phyloP scores from a whole-genome alignment of 176 grass and related monocot species.

The Musa itinerans region DNA sequence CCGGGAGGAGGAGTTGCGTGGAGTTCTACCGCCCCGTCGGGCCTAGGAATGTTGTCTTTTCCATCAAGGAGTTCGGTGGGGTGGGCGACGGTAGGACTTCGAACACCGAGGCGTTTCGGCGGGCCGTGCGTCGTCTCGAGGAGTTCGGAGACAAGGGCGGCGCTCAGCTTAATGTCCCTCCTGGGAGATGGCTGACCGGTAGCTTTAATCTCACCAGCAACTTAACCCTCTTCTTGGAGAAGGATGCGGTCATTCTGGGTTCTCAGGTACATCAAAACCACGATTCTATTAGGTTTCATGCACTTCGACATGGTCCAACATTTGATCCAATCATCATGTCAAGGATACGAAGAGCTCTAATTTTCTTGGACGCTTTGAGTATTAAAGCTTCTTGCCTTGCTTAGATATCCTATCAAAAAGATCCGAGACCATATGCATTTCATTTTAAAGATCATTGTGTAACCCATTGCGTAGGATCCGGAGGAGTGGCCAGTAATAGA shows the following conservation, averaged over 20 bases:
- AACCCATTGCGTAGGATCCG: slow-evolving; percentile 39
- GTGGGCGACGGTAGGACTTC: slow-evolving; percentile 64
- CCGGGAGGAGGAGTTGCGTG: slow-evolving; percentile 24
- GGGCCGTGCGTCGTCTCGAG: slow-evolving; percentile 37
- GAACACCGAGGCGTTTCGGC: slow-evolving; percentile 63
- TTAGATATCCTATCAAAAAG: no score
- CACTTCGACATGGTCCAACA: not conserved
- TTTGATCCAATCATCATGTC: no score
- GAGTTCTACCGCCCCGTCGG: slow-evolving; percentile 35
- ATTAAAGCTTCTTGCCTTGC: no score
- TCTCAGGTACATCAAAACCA: slow-evolving; percentile 39
- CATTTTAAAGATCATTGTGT: no score
- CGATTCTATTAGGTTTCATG: not conserved
- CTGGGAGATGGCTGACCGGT: slow-evolving; percentile 66
- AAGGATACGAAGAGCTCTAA: no score
- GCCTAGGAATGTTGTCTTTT: slow-evolving; percentile 38
- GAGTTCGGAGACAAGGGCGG: slow-evolving; percentile 24
- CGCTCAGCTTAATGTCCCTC: slow-evolving; percentile 58
- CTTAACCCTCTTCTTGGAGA: slow-evolving; percentile 76
- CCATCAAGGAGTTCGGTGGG: slow-evolving; percentile 63
- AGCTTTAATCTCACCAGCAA: slow-evolving; percentile 93
- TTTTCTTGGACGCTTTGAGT: no score
- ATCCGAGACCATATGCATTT: no score
- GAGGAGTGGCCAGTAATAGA: slow-evolving; percentile 74
- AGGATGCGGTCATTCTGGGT: slow-evolving; percentile 61